Evolutionary conservation across 768 basidiomycete genomes (phyloP).

Genomic region (Postia placenta): DNA sequence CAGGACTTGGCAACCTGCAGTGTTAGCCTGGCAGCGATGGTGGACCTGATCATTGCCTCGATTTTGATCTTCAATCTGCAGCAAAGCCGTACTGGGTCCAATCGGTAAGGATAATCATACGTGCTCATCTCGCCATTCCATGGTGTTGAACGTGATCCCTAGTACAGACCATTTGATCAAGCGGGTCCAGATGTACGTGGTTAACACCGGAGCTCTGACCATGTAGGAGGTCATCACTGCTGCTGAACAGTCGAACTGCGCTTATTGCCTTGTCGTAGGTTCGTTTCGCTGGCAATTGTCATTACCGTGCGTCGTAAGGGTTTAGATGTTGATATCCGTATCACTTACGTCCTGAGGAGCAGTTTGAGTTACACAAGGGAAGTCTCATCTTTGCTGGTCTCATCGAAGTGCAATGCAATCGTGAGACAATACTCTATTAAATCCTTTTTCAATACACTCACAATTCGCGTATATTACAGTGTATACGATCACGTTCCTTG

Average conservation of each 20-base stretch:
- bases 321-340: not conserved
- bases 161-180: slow-evolving; percentile 2
- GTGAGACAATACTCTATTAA: not conserved
- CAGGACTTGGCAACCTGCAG: too few relatives aligned
- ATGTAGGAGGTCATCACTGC: slow-evolving; percentile 1
- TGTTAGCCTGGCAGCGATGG: slow-evolving; percentile 1
- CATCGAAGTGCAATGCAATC: slow-evolving; percentile 14
- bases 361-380: slow-evolving; percentile 3
- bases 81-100: not conserved
- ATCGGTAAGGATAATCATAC: not conserved
- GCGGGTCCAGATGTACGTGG: not conserved
- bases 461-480: slow-evolving; percentile 2
- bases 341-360: not conserved
- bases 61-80: slow-evolving; percentile 6
- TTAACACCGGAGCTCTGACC: slow-evolving; percentile 1
- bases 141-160: not conserved
- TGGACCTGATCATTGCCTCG: slow-evolving; percentile 2
- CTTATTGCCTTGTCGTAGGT: not conserved
- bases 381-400: slow-evolving; percentile 14
- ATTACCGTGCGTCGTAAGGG: not conserved
- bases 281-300: not conserved
- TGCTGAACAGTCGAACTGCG: not conserved
- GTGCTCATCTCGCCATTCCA: not conserved
- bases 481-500: slow-evolving; percentile 14
- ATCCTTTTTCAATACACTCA: not conserved